Percentiles rank a stretch among this genome's conserved stretches.
Evolutionary conservation across 2,329 filamentous ascomycete species (phyloP).

Genomic region (Cladosporium cucumerinum): DNA sequence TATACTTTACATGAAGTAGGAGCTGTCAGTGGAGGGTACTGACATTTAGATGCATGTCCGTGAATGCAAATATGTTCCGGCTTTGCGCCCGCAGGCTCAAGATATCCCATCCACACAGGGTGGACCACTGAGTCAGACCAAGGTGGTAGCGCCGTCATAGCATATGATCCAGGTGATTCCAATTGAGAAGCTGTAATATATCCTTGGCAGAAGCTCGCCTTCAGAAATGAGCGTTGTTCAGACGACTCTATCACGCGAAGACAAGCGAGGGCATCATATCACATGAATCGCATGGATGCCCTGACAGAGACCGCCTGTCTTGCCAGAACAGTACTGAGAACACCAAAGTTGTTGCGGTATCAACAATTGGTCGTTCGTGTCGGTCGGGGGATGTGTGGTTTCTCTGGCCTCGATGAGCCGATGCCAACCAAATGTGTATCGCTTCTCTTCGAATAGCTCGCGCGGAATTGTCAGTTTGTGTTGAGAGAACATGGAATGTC

Average conservation of each 20-base stretch:
- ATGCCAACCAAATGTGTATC: not conserved
- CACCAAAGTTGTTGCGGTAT: not conserved
- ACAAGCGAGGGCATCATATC: not conserved
- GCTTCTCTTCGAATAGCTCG: not conserved
- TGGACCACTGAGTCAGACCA: not conserved
- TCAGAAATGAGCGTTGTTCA: not conserved
- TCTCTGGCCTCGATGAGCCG: not conserved
- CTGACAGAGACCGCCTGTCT: not conserved
- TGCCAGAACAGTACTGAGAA: not conserved
- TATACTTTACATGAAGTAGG: not conserved
- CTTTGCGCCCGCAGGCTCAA: not conserved
- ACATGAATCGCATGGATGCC: not conserved
- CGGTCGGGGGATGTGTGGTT: not conserved
- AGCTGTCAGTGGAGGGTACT: not conserved
- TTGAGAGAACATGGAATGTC: not conserved
- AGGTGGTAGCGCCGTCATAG: not conserved
- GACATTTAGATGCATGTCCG: not conserved
- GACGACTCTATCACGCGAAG: not conserved
- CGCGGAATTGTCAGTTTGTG: not conserved
- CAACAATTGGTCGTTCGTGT: not conserved
- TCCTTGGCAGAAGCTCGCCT: not conserved
- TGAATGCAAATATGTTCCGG: not conserved
- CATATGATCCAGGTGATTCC: not conserved
- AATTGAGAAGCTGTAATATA: not conserved
- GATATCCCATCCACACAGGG: not conserved